Base-by-base conservation (phyloP, 495 filamentous ascomycete species). In the Aspergillus bertholletiae region DNA sequence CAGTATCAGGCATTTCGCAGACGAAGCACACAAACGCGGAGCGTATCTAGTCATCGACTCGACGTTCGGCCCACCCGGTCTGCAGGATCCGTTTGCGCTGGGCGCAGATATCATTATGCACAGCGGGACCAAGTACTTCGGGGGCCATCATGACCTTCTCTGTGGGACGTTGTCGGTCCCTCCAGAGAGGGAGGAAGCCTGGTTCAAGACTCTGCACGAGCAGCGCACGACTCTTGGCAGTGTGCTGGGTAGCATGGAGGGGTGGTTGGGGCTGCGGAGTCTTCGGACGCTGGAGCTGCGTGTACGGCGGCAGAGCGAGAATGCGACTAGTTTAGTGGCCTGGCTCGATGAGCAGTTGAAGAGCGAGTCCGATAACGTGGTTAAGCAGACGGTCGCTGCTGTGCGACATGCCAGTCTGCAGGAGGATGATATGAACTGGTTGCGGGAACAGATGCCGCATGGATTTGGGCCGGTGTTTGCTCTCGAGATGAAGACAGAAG, bases 71-170 rank as follows among this genome's bases (percentile, higher is more conserved):
- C 94, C 94, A 17, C 94, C 94, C 15, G 85, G 84, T 20, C 76
- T 98, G 32, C 87, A 89, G 67, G 89, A 96, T 61, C 94, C 94
- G 2, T 95, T 96, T 65, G 41, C 59, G 27, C 84, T 74, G 61
- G 92, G 91, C 54, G 89, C 86, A 3, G 92, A 97, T 69, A 67
- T 89, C 0, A 82, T 96, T 22, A 87, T 97, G 87, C 94, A 98
- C 69, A 84, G 79, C 21, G 94, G 90, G 13, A 94, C 92, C 9
- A 98, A 98, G 77, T 98, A 96, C 68, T 80, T 98, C 54, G 94
- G 94, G 17, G 94, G 94, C 0, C 94, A 98, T 71, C 88, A 83
- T 57, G 94, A 98, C 71, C 73, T 97, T 71, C 81, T 98, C 0
- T 89, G 87, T 59, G 94, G 94, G 9, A 86, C 95, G 18, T 74